These are phyloP conservation scores for Yamadazyma atlantica DNA, from an alignment of 1,139 yeast species.

Conservation along the genomic window DNA sequence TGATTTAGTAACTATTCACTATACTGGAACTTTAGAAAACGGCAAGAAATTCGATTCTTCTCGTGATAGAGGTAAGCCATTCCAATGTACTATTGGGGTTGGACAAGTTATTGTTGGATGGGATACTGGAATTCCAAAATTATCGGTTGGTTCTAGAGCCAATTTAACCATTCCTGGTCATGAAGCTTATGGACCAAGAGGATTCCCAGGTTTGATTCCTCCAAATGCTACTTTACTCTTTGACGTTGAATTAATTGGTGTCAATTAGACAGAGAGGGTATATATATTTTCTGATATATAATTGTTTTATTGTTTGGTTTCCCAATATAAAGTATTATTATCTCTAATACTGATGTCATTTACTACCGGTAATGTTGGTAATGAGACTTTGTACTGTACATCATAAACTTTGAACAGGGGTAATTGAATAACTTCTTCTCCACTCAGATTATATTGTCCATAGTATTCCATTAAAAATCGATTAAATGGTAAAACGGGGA, in stretches of 20 bases:
- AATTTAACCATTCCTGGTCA: conserved; percentile 88
- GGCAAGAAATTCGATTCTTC: conserved; percentile 96
- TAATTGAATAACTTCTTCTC: conserved; percentile 30
- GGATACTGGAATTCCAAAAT: conserved; percentile 91
- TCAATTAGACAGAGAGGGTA: conserved; percentile 47
- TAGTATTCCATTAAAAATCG: conserved; percentile 42
- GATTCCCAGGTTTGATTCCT: conserved; percentile 94
- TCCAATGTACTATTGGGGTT: conserved; percentile 90
- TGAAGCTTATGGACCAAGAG: conserved; percentile 91
- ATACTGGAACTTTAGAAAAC: conserved; percentile 90
- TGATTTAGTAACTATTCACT: conserved; percentile 88
- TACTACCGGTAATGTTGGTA: conserved; percentile 52
- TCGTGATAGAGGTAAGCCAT: conserved; percentile 89
- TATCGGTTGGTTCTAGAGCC: conserved; percentile 91
- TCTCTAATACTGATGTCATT: conserved; percentile 24
- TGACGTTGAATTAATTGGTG: conserved; percentile 85
- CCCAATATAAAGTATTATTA: conserved; percentile 20
- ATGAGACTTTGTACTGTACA: conserved; percentile 62
- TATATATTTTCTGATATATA: not conserved
- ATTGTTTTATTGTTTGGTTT: conserved; percentile 2
- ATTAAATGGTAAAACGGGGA: conserved; percentile 65
- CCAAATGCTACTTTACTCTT: conserved; percentile 92
- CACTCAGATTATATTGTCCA: conserved; percentile 24
- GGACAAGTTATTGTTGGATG: conserved; percentile 96
- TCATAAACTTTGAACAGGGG: conserved; percentile 66